Evolutionary conservation across 345 rosid species (phyloP).

Genomic region (Linum lewisii): DNA sequence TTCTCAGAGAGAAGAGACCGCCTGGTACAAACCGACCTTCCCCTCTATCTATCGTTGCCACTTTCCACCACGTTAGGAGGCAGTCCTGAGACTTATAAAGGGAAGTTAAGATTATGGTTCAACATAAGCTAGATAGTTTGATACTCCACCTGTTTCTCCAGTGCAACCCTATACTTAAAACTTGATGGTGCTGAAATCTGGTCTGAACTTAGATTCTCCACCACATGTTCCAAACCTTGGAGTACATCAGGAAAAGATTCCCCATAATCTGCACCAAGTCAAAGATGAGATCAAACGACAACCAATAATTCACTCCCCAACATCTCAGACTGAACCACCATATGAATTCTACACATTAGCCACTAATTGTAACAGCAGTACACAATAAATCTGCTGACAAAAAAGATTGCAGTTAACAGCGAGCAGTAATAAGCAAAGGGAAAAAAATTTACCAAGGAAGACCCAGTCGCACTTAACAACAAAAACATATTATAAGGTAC

Average conservation of each 20-base stretch:
- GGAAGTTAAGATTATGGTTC: neutral
- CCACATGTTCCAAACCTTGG: conserved; percentile 66
- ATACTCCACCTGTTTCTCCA: conserved; percentile 68
- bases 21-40: neutral
- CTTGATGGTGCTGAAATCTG: conserved; percentile 49
- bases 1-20: neutral
- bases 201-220: conserved; percentile 62
- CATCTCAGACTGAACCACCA: neutral
- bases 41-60: neutral
- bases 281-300: conserved; percentile 3
- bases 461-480: conserved; percentile 5
- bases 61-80: neutral
- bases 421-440: neutral
- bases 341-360: neutral
- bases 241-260: conserved; percentile 77
- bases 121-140: neutral
- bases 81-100: neutral
- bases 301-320: neutral
- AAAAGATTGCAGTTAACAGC: neutral
- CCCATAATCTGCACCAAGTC: conserved; percentile 57
- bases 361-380: neutral
- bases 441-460: conserved; percentile 1
- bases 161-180: conserved; percentile 71
- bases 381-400: neutral
- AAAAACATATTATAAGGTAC: conserved; percentile 5